These are phyloP conservation scores for Knufia fluminis DNA, from an alignment of 2,329 filamentous ascomycete species.

Conservation along the genomic window DNA sequence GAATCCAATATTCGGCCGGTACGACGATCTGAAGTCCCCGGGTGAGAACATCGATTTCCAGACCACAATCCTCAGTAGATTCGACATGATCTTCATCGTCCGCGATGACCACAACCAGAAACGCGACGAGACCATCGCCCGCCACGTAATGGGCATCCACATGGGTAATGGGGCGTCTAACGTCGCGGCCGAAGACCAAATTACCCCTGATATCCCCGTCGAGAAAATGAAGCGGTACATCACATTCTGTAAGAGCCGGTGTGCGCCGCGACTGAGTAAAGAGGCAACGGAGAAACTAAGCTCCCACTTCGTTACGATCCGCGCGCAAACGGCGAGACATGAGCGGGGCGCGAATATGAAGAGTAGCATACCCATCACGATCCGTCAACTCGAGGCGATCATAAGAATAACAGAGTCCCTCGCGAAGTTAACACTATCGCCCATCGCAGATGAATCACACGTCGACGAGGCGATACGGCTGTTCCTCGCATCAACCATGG, in stretches of 20 bases:
- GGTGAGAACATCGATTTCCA: slow-evolving; percentile 99
- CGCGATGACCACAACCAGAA: slow-evolving; percentile 85
- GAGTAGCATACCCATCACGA: slow-evolving; percentile 92
- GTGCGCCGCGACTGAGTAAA: slow-evolving; percentile 78
- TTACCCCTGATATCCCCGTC: slow-evolving; percentile 80
- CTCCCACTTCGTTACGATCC: slow-evolving; percentile 93
- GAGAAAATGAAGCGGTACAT: slow-evolving; percentile 98
- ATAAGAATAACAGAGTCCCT: slow-evolving; percentile 94
- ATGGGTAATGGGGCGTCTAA: slow-evolving; percentile 71
- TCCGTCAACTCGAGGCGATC: slow-evolving; percentile 93
- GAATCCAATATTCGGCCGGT: slow-evolving; percentile 94
- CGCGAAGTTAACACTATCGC: slow-evolving; percentile 78
- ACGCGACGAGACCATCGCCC: slow-evolving; percentile 87
- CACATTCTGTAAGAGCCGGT: slow-evolving; percentile 91
- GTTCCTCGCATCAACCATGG: slow-evolving; percentile 95
- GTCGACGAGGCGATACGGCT: slow-evolving; percentile 96
- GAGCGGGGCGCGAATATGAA: slow-evolving; percentile 84
- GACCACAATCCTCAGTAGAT: slow-evolving; percentile 93
- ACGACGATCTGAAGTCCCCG: slow-evolving; percentile 94
- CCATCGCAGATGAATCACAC: slow-evolving; percentile 79
- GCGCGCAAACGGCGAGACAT: slow-evolving; percentile 82
- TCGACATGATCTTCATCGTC: slow-evolving; percentile 99
- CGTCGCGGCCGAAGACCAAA: slow-evolving; percentile 54
- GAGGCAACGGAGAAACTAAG: slow-evolving; percentile 93
- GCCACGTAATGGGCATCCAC: slow-evolving; percentile 94